These are phyloP conservation scores for Auxenochlorella pyrenoidosa DNA, from an alignment of 139 green algal genomes.

Conservation along the genomic window DNA sequence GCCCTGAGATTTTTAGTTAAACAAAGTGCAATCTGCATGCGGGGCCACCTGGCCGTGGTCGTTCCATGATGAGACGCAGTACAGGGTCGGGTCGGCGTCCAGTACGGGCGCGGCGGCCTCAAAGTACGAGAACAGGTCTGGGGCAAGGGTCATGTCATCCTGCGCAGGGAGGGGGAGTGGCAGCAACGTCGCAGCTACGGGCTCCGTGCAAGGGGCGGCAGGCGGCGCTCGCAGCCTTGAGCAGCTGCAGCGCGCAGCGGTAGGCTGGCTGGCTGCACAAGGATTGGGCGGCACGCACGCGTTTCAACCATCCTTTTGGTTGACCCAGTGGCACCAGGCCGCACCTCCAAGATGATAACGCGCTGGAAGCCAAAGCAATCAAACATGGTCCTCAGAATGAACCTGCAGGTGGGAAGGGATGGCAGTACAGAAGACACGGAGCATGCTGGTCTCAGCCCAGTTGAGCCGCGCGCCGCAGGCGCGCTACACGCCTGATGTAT, in stretches of 20 bases:
- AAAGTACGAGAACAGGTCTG: constrained; percentile 73
- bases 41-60: constrained; percentile 64
- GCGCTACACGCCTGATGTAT: not conserved
- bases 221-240: too few species aligned
- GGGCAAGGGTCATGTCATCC: constrained; percentile 69
- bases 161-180: constrained; percentile 20
- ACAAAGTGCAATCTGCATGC: not conserved
- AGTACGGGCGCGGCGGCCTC: constrained; percentile 47
- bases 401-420: constrained; percentile 11
- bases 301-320: not conserved
- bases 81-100: constrained; percentile 46
- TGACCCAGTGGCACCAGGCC: not conserved
- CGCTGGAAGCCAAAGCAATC: constrained; percentile 59
- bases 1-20: too few species aligned
- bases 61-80: constrained; percentile 65
- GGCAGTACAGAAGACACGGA: not conserved
- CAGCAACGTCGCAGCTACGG: not conserved
- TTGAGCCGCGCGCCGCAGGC: not conserved
- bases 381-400: constrained; percentile 56
- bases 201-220: too few species aligned
- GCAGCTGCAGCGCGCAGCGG: too few species aligned
- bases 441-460: not conserved
- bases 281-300: not conserved
- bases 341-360: constrained; percentile 64
- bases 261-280: too few species aligned